Evolutionary conservation across 768 basidiomycete genomes (phyloP), one percentile per base, ranked within the genome.

Genomic region (Mrakia gelida): DNA sequence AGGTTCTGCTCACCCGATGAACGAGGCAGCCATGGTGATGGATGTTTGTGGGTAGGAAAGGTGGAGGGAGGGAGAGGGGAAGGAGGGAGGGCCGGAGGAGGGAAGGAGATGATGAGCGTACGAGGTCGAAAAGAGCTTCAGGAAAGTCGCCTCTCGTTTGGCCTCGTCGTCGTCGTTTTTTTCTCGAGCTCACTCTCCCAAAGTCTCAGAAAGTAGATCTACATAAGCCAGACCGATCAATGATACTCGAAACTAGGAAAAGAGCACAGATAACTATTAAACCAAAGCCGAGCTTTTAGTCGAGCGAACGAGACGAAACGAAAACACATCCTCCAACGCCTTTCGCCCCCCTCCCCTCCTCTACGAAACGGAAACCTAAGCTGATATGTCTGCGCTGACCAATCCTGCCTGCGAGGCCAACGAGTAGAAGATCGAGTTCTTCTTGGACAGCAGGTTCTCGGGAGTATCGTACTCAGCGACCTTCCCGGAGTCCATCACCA

Each of bases 391-490:
- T 28, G 34, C 65, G 34, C 52, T 68, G 34, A 78, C 68, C 71
- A 78, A 65, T 32, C 77, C 77, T 8, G 77, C 77, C 54, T 81
- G 78, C 23, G 41, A 56, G 34, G 80, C 81, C 62, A 82, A 74
- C 13, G 79, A 79, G 71, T 79, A 77, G 72, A 82, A 82, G 70
- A 79, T 68, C 6, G 68, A 73, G 18, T 79, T 84, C 76, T 85
- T 84, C 75, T 90, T 87, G n/a, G 86, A 86, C 52, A 96, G 85
- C 76, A 96, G 85, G 38, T 81, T 86, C 67, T 86, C 83, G 3
- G 95, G 95, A 1, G 88, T 84, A 80, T 95, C 93, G 81, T 90
- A 91, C 84, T 97, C 94, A n/a, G 89, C 88, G 81, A 91, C 91
- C 82, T 86, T 85, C n/a, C 95, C 95, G 32, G 89, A 86, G 80